Evolutionary conservation across 225 moss, liverwort and hornwort species (phyloP), one percentile per base, ranked within the genome.

Genomic region (Physcomitrium patens): DNA sequence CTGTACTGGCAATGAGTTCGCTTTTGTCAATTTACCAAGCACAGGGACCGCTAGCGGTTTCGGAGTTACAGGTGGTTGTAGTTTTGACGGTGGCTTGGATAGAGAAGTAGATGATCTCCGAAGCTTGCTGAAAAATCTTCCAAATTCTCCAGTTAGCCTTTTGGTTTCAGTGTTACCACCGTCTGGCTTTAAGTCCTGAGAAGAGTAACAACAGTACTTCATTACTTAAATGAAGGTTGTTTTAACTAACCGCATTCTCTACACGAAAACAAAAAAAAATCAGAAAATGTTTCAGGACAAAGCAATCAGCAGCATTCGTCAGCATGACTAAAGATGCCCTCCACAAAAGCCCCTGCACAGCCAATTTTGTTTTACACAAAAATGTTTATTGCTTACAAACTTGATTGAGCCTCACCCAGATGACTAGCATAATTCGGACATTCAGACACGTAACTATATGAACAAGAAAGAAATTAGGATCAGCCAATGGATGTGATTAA

Each of bases 71-170:
- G 47, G 54, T 24, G 62, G 24, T 51, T 82, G 70, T 43, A 77
- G 20, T 57, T 82, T 86, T 27, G 77, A 77, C 28, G 85, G 82
- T 10, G 79, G 75, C 77, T 80, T 80, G 18, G 84, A 54, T 31
- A 77, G 71, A 9, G 87, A 84, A 10, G 77, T 80, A 45, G 86
- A 86, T 16, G 87, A 74, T 77, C 87, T 68, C 45, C 84, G 87
- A 44, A 87, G 69, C 79, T 87, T 87, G 61, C 82, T 85, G 14
- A 87, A 80, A 7, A 87, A 69, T 18, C 79, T 84, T 67, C 81
- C 79, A 24, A 87, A 79, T 43, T 85, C 87, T 50, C 87, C 87
- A 8, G 80, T 77, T 67, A 80, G 50, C 82, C 67, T 87, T 71
- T 82, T 87, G 65, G 61, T 68, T 55, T 85, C 84, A 17, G 64